Base-by-base conservation (phyloP, 2,329 filamentous ascomycete species). In the Leptographium lundbergii region DNA sequence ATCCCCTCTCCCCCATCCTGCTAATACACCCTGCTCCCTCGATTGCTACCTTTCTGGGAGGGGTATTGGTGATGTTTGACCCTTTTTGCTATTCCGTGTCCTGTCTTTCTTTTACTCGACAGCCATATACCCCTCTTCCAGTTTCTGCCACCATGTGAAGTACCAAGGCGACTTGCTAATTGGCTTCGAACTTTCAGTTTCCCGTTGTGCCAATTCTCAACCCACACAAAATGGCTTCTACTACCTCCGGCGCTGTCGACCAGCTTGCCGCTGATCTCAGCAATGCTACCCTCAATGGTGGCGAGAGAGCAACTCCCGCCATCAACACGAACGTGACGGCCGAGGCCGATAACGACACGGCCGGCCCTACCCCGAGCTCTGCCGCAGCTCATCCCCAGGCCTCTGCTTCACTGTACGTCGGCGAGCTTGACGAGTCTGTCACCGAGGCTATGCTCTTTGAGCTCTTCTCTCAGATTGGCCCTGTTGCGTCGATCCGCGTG, bases 401-500 rank as follows among this genome's bases (percentile, higher is more conserved):
- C 75, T 97, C 94, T 57, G 94, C 94, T 65, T 99, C 94, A 61
- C 90, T 99, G 73, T 99, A 99, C 74, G 94, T 99, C 67, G 94
- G 94, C 74, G 94, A 99, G 81, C 90, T 99, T 69, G 94, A 99
- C 75, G 85, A 89, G 68, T 94, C 90, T 63, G 94, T 99, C 74
- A 99, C 94, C 65, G 94, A 99, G 83, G 94, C 94, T 67, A 99
- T 99, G 94, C 91, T 99, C 70, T 99, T 97, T 77, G 94, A 99
- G 85, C 89, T 99, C 65, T 99, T 99, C 84, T 97, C 94, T 62
- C 94, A 95, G 77, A 99, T 99, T 72, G 94, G 94, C 68, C 92
- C 95, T 70, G 94, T 99, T 69, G 94, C 94, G 66, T 99, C 94
- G 63, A 99, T 99, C 75, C 94, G 94, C 83, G 94, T 99, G 73